Evolutionary conservation across 331 rosid species (phyloP), one percentile per base, ranked within the genome.

Genomic region (Pyrus hybrid): DNA sequence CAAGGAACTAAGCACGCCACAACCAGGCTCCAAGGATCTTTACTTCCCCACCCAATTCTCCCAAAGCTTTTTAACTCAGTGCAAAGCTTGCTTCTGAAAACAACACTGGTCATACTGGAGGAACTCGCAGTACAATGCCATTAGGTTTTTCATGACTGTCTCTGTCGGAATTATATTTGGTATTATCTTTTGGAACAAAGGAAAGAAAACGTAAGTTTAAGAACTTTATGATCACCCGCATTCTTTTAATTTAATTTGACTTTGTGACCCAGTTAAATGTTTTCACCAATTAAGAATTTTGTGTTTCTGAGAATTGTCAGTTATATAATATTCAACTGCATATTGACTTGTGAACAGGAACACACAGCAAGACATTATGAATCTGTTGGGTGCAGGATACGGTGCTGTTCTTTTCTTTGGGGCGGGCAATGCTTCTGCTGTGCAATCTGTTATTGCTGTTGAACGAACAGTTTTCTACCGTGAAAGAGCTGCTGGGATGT

Each of bases 61-160:
- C 6, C 81, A 76, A 56, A 72, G 67, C 65, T 72, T 67, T 51
- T 8, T 47, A 53, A 76, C 76, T n/a, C 84, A 83, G 43, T 83
- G 78, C 56, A 80, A 79, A 35, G 83, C 81, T 22, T 83, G 84
- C 76, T 61, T 80, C 1, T 83, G 84, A 84, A 83, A 83, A 35
- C 81, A 83, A 12, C 77, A 80, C 79, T 73, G 81, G 83, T 76
- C 87, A 13, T 83, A 76, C 75, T 76, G 81, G 81, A 68, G 87
- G 72, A 83, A 80, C 26, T 75, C 87, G 0, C 17, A 18, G 3
- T 83, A 76, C 72, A 83, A 72, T 56, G 76, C 75, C 16, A 74
- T 80, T 18, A 41, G 86, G 49, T 35, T 70, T 21, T 58, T 83
- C 56, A 67, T 32, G 49, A 80, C 81, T 22, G 41, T 23, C 12